Conservation (phyloP, 208 protist genomes). For the Wallacemonas collosoma region DNA sequence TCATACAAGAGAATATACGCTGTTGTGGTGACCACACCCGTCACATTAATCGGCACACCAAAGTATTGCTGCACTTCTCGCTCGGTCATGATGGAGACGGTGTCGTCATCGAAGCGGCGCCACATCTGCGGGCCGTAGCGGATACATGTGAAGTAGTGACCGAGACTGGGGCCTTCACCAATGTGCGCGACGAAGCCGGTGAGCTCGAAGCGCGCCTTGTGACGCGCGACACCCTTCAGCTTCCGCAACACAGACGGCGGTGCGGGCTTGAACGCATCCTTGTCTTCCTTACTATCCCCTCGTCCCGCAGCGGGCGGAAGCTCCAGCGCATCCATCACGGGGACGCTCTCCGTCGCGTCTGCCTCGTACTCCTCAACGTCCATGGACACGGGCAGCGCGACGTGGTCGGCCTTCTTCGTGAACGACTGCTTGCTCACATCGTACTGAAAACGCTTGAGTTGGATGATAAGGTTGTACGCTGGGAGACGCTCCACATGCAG, state of each 20-base stretch:
- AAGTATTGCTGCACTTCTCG: conserved; percentile 85
- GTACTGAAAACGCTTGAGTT: conserved; percentile 94
- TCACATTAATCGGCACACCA: conserved; percentile 66
- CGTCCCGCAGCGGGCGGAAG: neutral
- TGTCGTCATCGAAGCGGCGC: conserved; percentile 90
- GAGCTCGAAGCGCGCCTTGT: conserved; percentile 84
- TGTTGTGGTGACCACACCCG: conserved; percentile 68
- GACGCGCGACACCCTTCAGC: conserved; percentile 53
- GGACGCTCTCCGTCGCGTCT: conserved; percentile 16
- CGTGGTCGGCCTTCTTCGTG: conserved; percentile 83
- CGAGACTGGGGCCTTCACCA: conserved; percentile 74
- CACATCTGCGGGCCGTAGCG: conserved; percentile 76
- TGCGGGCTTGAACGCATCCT: conserved; percentile 36
- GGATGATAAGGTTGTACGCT: conserved; percentile 84
- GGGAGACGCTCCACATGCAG: conserved; percentile 87
- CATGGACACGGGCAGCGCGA: conserved; percentile 88
- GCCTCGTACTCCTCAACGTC: conserved; percentile 80
- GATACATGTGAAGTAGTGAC: conserved; percentile 93
- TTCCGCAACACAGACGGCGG: conserved; percentile 40
- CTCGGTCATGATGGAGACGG: conserved; percentile 74
- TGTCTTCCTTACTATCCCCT: conserved; percentile 14
- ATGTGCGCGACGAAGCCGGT: conserved; percentile 90
- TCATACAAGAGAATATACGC: conserved; percentile 91
- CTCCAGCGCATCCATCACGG: conserved; percentile 12
- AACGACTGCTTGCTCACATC: conserved; percentile 63